Conservation (phyloP, 371 early-diverging fungal species). For the Nematocida sp. region DNA sequence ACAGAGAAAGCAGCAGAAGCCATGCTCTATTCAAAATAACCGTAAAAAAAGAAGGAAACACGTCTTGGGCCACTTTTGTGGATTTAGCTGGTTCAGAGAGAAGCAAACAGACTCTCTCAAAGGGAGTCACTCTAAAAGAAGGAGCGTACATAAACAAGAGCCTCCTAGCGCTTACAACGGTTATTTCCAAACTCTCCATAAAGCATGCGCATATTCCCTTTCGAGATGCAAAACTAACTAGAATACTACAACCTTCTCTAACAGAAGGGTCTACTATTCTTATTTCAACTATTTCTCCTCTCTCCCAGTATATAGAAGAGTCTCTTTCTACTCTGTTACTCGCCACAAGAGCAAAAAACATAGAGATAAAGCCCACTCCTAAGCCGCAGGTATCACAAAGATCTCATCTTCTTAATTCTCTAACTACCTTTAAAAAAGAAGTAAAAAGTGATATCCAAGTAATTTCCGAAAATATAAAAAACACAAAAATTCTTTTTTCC, state of each 20-base stretch:
- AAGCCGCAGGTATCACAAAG: constrained; percentile 21
- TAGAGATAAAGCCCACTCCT: constrained; percentile 54
- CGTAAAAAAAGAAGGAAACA: not conserved
- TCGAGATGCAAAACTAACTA: constrained; percentile 91
- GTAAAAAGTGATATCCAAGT: not conserved
- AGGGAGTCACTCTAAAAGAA: constrained; percentile 86
- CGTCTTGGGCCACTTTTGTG: constrained; percentile 72
- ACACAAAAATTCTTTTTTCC: not conserved
- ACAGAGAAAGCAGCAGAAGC: constrained; percentile 50
- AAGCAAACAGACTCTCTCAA: constrained; percentile 83
- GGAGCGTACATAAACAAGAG: constrained; percentile 94
- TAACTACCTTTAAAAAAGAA: not conserved
- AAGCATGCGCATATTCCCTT: constrained; percentile 79
- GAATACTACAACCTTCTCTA: constrained; percentile 84
- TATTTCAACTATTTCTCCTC: constrained; percentile 78
- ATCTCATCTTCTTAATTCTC: not conserved
- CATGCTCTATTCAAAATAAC: constrained; percentile 73
- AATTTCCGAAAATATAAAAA: not conserved
- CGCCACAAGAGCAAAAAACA: constrained; percentile 64
- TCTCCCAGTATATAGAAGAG: constrained; percentile 73
- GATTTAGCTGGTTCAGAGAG: constrained; percentile 98
- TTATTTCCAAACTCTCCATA: constrained; percentile 85
- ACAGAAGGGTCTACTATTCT: constrained; percentile 86
- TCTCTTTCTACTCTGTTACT: constrained; percentile 79
- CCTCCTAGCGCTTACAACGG: constrained; percentile 90